These are phyloP conservation scores for Fomitopsis pulvina DNA, from an alignment of 768 basidiomycete species.

Conservation along the genomic window DNA sequence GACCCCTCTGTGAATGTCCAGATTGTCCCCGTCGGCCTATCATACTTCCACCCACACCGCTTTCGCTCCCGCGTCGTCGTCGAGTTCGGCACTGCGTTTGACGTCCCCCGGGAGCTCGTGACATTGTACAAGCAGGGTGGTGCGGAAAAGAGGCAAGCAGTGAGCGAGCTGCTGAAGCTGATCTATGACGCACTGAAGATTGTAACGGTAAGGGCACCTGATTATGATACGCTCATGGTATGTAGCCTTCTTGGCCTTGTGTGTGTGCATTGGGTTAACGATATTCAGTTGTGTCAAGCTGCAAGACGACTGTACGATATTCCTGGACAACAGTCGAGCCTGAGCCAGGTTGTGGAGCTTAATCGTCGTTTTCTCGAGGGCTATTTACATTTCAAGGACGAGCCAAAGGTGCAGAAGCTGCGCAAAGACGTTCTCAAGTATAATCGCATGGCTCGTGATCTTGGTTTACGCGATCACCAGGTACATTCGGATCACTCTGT, in stretches of 20 bases:
- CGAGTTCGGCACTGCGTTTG: constrained; percentile 88
- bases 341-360: constrained; percentile 93
- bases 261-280: background rate
- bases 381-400: constrained; percentile 88
- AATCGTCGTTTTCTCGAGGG: constrained; percentile 91
- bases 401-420: constrained; percentile 79
- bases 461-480: constrained; percentile 93
- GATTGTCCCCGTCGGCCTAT: constrained; percentile 63
- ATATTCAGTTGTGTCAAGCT: constrained; percentile 84
- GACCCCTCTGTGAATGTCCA: constrained; percentile 82
- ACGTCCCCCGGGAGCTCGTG: constrained; percentile 80
- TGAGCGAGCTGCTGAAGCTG: constrained; percentile 80
- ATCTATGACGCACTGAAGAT: constrained; percentile 93
- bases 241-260: constrained; percentile 12
- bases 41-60: constrained; percentile 40
- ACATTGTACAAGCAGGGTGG: constrained; percentile 92
- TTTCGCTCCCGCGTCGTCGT: constrained; percentile 97
- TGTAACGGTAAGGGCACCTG: constrained; percentile 91
- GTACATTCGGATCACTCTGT: constrained; percentile 18
- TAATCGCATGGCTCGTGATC: constrained; percentile 79
- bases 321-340: constrained; percentile 86
- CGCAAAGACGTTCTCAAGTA: constrained; percentile 80
- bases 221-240: constrained; percentile 98
- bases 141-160: constrained; percentile 81
- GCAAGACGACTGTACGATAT: constrained; percentile 89